Evolutionary conservation across 2,329 filamentous ascomycete genomes (phyloP).

Genomic region (Colletotrichum tropicale): DNA sequence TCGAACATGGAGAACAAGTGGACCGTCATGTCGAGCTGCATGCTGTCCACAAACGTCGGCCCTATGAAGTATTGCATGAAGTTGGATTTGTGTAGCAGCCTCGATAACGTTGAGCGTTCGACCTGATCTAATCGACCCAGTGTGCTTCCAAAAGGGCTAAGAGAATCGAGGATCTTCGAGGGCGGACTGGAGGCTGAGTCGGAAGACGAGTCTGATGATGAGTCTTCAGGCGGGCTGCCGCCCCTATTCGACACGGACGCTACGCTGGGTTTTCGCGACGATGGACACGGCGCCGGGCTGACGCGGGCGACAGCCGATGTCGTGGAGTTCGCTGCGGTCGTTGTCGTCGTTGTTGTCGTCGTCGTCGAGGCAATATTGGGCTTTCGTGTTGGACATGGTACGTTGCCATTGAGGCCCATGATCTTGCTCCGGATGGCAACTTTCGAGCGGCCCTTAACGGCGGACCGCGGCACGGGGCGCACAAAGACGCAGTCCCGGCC

Average conservation of each 20-base stretch:
- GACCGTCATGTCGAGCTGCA: constrained; percentile 17
- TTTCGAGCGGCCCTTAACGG: constrained; percentile 14
- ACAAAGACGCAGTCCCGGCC: constrained; percentile 22
- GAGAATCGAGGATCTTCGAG: constrained; percentile 10
- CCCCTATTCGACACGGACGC: neutral
- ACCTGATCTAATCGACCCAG: neutral
- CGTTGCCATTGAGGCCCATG: neutral
- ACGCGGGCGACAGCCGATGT: neutral
- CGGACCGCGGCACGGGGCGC: constrained; percentile 15
- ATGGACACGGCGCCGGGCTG: neutral
- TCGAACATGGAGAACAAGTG: constrained; percentile 17
- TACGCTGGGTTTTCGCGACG: neutral
- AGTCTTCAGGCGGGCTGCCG: constrained; percentile 11
- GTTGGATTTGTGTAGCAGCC: constrained; percentile 14
- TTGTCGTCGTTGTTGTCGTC: neutral
- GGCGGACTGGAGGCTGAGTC: constrained; percentile 14
- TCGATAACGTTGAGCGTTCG: neutral
- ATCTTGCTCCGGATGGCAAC: constrained; percentile 8
- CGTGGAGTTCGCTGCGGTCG: neutral
- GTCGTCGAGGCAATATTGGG: neutral
- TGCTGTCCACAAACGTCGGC: constrained; percentile 13
- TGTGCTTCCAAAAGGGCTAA: constrained; percentile 7
- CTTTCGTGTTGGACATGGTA: neutral
- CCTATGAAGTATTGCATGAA: constrained; percentile 17
- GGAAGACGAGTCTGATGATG: constrained; percentile 12